Percentiles rank a stretch among this genome's conserved stretches.
Evolutionary conservation across 2,329 filamentous ascomycete genomes (phyloP).

Genomic region (Exserohilum turcica): DNA sequence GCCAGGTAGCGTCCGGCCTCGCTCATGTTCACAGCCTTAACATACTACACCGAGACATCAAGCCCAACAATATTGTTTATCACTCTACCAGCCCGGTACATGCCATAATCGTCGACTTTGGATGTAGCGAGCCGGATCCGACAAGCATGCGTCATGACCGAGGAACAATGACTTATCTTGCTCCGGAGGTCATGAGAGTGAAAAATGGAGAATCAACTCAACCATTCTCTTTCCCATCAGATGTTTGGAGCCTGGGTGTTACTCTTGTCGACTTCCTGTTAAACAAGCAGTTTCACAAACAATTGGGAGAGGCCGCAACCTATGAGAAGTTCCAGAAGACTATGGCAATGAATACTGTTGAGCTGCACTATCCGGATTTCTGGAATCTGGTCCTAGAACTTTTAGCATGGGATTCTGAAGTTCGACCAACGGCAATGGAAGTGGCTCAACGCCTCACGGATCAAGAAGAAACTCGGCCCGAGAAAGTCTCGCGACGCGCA

Average conservation of each 20-base stretch:
- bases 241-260: conserved; percentile 3
- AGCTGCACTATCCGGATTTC: not conserved
- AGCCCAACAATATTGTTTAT: not conserved
- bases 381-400: not conserved
- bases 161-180: conserved; percentile 3
- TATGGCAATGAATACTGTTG: not conserved
- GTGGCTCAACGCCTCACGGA: not conserved
- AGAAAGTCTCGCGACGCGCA: not conserved
- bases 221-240: not conserved
- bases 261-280: conserved; percentile 1
- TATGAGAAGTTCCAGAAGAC: not conserved
- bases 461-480: not conserved
- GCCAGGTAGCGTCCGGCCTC: too few species aligned
- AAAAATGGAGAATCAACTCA: not conserved
- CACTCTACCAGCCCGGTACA: not conserved
- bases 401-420: conserved; percentile 1
- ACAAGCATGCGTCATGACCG: not conserved
- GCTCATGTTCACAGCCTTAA: not conserved
- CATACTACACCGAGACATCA: conserved; percentile 7
- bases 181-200: conserved; percentile 1
- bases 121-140: not conserved
- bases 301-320: not conserved
- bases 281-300: not conserved
- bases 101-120: conserved; percentile 5
- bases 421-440: conserved; percentile 3